phyloP scores from a whole-genome alignment of 2,329 filamentous ascomycete genomes.

The Cladosporium velox region DNA sequence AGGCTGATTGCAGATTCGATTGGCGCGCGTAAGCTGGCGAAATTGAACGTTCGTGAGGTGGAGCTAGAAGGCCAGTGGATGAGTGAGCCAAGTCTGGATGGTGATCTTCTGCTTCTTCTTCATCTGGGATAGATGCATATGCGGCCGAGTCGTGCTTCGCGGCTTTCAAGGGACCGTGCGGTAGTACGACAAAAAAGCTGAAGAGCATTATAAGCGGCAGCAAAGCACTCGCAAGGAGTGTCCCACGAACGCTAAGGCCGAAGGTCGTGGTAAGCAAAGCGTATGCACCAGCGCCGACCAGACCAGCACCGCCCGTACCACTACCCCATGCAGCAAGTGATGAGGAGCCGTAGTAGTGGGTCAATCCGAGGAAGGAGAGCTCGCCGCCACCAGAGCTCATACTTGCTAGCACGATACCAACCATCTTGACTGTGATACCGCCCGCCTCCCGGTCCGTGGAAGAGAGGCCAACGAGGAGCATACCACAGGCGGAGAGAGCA shows the following conservation, averaged over 20 bases:
- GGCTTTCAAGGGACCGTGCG: conserved; percentile 63
- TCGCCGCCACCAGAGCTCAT: conserved; percentile 85
- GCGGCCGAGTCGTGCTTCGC: conserved; percentile 45
- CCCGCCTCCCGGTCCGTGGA: conserved; percentile 50
- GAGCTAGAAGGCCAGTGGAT: conserved; percentile 39
- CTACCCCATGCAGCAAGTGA: conserved; percentile 90
- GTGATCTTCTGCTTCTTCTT: conserved; percentile 43
- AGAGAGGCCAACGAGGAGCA: conserved; percentile 84
- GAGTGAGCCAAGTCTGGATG: conserved; percentile 26
- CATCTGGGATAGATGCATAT: conserved; percentile 57
- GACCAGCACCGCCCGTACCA: conserved; percentile 83
- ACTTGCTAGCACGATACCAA: conserved; percentile 81
- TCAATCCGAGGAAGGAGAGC: conserved; percentile 85
- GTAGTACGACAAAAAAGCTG: conserved; percentile 82
- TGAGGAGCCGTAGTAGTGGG: conserved; percentile 87
- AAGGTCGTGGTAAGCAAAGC: conserved; percentile 81
- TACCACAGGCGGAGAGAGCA: conserved; percentile 74
- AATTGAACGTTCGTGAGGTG: conserved; percentile 32
- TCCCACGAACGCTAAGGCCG: conserved; percentile 71
- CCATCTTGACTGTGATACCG: conserved; percentile 72
- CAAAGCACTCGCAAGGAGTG: conserved; percentile 74
- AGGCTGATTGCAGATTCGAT: conserved; percentile 12
- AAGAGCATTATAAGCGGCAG: conserved; percentile 80
- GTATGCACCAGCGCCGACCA: conserved; percentile 86
- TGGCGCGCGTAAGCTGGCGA: conserved; percentile 29